Evolutionary conservation across 2,329 filamentous ascomycete genomes (phyloP).

Genomic region (Aureobasidium sp.): DNA sequence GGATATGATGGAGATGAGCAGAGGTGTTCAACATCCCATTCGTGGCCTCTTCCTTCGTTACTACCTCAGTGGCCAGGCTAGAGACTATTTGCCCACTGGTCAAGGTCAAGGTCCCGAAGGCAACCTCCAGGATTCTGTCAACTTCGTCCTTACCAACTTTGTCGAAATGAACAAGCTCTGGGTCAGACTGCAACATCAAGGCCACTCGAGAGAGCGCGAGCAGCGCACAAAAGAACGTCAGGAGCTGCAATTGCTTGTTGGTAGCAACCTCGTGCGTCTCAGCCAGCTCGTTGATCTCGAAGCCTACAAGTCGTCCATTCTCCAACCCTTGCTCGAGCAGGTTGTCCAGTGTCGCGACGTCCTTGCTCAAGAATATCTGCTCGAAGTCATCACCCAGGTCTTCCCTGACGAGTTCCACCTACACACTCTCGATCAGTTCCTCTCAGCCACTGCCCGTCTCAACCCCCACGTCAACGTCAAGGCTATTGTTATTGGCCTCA

Average conservation of each 20-base stretch:
- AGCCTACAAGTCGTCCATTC: conserved; percentile 83
- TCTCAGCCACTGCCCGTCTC: conserved; percentile 83
- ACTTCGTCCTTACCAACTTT: conserved; percentile 96
- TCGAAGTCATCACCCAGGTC: conserved; percentile 97
- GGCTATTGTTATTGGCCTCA: conserved; percentile 92
- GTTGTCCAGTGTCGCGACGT: conserved; percentile 98
- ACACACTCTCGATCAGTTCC: conserved; percentile 89
- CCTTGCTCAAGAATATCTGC: conserved; percentile 89
- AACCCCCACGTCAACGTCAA: conserved; percentile 98
- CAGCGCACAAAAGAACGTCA: conserved; percentile 89
- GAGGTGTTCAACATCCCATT: conserved; percentile 93
- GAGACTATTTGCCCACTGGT: conserved; percentile 77
- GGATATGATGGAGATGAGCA: conserved; percentile 99
- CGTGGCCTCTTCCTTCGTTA: conserved; percentile 92
- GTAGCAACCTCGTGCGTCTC: conserved; percentile 89
- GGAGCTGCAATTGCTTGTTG: conserved; percentile 89
- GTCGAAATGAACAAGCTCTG: conserved; percentile 99
- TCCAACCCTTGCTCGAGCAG: conserved; percentile 86
- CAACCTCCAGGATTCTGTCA: conserved; percentile 94
- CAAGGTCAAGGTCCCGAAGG: conserved; percentile 87
- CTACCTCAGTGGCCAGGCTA: conserved; percentile 89
- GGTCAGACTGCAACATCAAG: conserved; percentile 95
- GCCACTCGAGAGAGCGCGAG: conserved; percentile 89
- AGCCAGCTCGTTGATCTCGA: conserved; percentile 95
- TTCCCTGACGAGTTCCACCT: conserved; percentile 98